Evolutionary conservation across 202 grass and related monocot genomes (phyloP).

Genomic region (Dendrocalamus latiflorus): DNA sequence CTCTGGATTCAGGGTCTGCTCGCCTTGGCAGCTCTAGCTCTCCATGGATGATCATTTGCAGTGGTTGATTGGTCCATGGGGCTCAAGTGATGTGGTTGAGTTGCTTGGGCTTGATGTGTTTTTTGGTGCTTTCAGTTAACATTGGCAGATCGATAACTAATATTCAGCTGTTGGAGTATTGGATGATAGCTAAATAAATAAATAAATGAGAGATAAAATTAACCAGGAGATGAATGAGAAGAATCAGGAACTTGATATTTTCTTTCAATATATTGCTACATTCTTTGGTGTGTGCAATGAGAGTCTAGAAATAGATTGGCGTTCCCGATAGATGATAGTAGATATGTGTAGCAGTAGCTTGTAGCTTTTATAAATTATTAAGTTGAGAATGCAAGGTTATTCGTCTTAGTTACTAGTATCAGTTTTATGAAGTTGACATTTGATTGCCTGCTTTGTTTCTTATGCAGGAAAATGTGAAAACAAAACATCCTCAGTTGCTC

Average conservation of each 20-base stretch:
- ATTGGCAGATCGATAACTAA: constrained; percentile 1
- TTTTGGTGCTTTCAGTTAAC: neutral
- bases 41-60: neutral
- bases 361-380: neutral
- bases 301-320: neutral
- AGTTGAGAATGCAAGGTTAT: neutral
- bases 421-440: constrained; percentile 5
- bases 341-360: neutral
- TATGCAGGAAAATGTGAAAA: constrained; percentile 95
- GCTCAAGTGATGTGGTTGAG: neutral
- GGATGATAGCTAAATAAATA: neutral
- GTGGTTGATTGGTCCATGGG: neutral
- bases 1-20: neutral
- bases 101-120: neutral
- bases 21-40: neutral
- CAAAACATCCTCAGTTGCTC: constrained; percentile 90
- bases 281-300: neutral
- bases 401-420: neutral
- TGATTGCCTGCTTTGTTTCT: constrained; percentile 19
- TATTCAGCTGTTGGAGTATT: neutral
- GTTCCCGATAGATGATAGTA: neutral
- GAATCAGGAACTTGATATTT: neutral
- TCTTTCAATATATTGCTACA: neutral
- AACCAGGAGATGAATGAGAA: neutral
- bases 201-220: neutral